phyloP scores from a whole-genome alignment of 2,329 filamentous ascomycete genomes.

The Iodosphaeria phyllophila region DNA sequence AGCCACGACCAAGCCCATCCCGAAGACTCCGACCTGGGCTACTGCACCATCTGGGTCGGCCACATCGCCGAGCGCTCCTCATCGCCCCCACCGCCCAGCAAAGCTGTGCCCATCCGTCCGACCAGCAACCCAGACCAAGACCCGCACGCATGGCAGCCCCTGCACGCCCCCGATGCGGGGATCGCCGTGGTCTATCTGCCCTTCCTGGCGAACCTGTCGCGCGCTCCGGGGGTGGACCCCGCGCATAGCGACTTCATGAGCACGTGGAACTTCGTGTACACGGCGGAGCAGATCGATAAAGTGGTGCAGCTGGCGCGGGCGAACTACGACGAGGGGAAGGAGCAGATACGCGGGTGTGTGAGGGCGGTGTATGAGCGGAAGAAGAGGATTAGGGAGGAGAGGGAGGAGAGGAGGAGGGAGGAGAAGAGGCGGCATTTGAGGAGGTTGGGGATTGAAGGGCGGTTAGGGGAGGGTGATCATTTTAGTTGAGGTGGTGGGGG shows the following conservation, averaged over 20 bases:
- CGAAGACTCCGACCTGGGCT: slow-evolving; percentile 48
- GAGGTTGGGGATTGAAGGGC: slow-evolving; percentile 30
- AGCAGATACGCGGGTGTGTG: slow-evolving; percentile 61
- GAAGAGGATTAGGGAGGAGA: slow-evolving; percentile 45
- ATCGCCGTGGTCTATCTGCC: slow-evolving; percentile 85
- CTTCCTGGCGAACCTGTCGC: slow-evolving; percentile 65
- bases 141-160: slow-evolving; percentile 45
- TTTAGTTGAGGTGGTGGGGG: slow-evolving; percentile 32
- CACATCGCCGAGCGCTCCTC: slow-evolving; percentile 54
- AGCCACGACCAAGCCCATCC: slow-evolving; percentile 23
- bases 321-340: slow-evolving; percentile 71
- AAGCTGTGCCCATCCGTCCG: too few species aligned
- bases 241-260: slow-evolving; percentile 69
- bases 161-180: slow-evolving; percentile 63
- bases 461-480: slow-evolving; percentile 44
- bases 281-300: slow-evolving; percentile 70
- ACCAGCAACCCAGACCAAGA: slow-evolving; percentile 46
- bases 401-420: slow-evolving; percentile 19
- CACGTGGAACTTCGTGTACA: slow-evolving; percentile 98
- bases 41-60: slow-evolving; percentile 93
- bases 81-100: slow-evolving; percentile 29
- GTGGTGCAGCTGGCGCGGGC: slow-evolving; percentile 67
- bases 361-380: slow-evolving; percentile 86
- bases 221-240: slow-evolving; percentile 67
- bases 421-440: slow-evolving; percentile 27